phyloP scores from a whole-genome alignment of 495 filamentous ascomycete species.

The Emericellopsis terricola region DNA sequence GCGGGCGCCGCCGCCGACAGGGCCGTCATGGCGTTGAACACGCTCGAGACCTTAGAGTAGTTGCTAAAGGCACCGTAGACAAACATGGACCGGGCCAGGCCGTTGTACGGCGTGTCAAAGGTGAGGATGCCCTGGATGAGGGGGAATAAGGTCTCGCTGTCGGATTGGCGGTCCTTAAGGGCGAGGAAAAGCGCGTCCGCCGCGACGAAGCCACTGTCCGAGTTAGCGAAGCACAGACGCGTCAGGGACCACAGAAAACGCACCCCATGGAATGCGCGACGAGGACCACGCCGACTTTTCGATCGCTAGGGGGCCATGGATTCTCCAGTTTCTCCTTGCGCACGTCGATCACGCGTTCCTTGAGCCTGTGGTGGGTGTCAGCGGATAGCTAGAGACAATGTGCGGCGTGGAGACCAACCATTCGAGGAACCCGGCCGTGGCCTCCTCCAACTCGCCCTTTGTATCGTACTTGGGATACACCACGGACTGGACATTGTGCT shows the following conservation, averaged over 20 bases:
- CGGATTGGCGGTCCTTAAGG: constrained; percentile 19
- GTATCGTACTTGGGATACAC: constrained; percentile 90
- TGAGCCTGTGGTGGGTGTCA: constrained; percentile 39
- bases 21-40: constrained; percentile 54
- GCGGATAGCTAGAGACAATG: not conserved
- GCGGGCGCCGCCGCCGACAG: constrained; percentile 29
- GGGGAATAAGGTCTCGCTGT: constrained; percentile 31
- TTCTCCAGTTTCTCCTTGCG: constrained; percentile 53
- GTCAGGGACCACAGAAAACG: not conserved
- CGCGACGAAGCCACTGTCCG: constrained; percentile 61
- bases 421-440: constrained; percentile 59
- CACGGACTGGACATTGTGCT: constrained; percentile 46
- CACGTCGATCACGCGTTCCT: constrained; percentile 77
- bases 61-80: constrained; percentile 84
- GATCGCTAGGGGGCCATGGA: constrained; percentile 72
- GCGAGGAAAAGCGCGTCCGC: constrained; percentile 57
- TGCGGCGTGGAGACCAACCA: constrained; percentile 36
- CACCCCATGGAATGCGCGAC: constrained; percentile 87
- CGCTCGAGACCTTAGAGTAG: constrained; percentile 56
- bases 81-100: constrained; percentile 74
- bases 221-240: not conserved
- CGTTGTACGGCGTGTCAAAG: constrained; percentile 89
- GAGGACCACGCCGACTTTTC: constrained; percentile 64
- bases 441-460: constrained; percentile 61
- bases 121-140: constrained; percentile 68